Conservation (phyloP, 2,329 filamentous ascomycete species). For the Aspergillus thermomutatus region DNA sequence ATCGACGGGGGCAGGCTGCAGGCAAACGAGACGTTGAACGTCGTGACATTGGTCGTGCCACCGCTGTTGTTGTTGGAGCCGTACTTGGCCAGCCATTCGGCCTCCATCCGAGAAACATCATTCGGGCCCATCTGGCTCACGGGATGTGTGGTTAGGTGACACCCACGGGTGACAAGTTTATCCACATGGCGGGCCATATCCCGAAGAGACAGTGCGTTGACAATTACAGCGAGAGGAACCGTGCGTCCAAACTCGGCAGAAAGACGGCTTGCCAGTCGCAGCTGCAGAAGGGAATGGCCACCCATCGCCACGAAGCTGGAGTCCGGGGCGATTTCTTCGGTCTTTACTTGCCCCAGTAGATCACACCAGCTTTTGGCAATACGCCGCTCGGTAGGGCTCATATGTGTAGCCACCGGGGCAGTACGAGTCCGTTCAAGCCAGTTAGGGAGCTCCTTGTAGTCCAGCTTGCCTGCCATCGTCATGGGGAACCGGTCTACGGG, state of each 20-base stretch:
- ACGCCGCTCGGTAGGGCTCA: not conserved
- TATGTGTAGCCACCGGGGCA: not conserved
- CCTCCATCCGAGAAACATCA: not conserved
- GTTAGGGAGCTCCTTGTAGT: conserved; percentile 2
- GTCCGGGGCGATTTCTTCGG: not conserved
- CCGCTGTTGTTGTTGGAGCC: not conserved
- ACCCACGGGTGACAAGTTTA: not conserved
- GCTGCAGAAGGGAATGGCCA: conserved; percentile 14
- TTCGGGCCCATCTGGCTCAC: not conserved
- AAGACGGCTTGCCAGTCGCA: conserved; percentile 8
- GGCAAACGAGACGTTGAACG: conserved; percentile 3
- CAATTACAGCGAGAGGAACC: not conserved
- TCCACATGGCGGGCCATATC: not conserved
- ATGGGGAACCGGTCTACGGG: conserved; percentile 3
- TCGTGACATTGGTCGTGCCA: not conserved
- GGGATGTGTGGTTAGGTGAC: not conserved
- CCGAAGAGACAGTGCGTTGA: not conserved
- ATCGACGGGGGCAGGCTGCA: not conserved
- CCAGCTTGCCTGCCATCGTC: conserved; percentile 6
- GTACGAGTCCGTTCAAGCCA: not conserved
- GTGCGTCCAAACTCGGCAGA: not conserved
- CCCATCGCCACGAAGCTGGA: conserved; percentile 12
- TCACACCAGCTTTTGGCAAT: conserved; percentile 2
- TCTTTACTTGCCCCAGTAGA: not conserved
- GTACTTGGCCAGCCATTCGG: not conserved